Percentiles rank a stretch among this genome's conserved stretches.
phyloP scores from a whole-genome alignment of 2,329 filamentous ascomycete genomes.

The Sporothrix mexicana region DNA sequence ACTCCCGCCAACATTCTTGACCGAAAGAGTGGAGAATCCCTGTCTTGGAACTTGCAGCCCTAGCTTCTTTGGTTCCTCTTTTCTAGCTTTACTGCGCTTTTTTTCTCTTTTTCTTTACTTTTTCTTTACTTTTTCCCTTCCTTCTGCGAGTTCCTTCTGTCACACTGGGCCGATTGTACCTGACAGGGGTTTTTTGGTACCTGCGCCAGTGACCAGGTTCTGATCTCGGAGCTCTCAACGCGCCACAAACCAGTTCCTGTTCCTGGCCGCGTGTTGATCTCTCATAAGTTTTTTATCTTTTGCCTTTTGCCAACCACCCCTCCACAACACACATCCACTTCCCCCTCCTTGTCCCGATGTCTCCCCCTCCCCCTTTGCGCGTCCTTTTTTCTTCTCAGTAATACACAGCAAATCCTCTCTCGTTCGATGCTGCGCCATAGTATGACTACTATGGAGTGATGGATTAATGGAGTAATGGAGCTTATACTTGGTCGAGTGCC shows the following conservation, averaged over 20 bases:
- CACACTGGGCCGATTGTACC: neutral
- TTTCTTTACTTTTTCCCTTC: neutral
- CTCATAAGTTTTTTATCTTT: too few species aligned
- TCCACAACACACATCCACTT: neutral
- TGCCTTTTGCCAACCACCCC: conserved; percentile 1
- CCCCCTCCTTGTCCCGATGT: conserved; percentile 12
- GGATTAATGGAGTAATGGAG: neutral
- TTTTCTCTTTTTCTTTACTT: neutral
- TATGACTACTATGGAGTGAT: neutral
- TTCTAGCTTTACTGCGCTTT: neutral
- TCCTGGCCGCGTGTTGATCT: conserved; percentile 28
- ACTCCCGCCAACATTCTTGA: conserved; percentile 30
- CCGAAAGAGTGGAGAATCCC: conserved; percentile 32
- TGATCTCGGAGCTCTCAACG: neutral
- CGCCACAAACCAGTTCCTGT: conserved; percentile 22
- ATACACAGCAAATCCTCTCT: neutral
- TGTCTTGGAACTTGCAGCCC: conserved; percentile 30
- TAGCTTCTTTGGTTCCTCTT: conserved; percentile 23
- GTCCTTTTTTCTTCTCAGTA: conserved; percentile 2
- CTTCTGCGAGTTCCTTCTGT: conserved; percentile 7
- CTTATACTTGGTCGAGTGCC: neutral
- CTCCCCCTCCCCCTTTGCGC: neutral
- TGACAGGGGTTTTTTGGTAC: conserved; percentile 5
- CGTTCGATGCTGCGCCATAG: neutral
- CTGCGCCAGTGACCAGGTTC: neutral